A percentile compares a stretch with the other conserved stretches of the same genome.
Evolutionary conservation across 768 basidiomycete species (phyloP).

Genomic region (Lentinus brumalis): DNA sequence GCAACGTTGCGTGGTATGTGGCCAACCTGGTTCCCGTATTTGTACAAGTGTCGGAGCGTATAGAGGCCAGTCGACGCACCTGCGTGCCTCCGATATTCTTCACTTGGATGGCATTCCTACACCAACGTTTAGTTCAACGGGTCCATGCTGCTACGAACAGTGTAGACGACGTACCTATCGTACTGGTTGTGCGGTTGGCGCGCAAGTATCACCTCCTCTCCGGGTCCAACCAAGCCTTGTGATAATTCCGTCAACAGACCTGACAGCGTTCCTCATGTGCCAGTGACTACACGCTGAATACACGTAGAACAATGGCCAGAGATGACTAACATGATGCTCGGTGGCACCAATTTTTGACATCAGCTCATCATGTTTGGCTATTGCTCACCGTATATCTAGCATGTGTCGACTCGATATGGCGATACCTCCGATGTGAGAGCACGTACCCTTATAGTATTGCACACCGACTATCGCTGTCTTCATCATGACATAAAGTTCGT

Average conservation of each 20-base stretch:
- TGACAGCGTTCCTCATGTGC: neutral
- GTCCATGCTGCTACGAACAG: neutral
- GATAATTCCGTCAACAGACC: neutral
- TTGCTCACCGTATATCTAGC: too few relatives aligned
- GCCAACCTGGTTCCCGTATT: conserved; percentile 61
- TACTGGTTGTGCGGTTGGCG: conserved; percentile 69
- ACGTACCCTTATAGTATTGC: conserved; percentile 74
- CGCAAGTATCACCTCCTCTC: conserved; percentile 72
- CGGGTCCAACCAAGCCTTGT: conserved; percentile 73
- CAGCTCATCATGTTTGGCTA: too few relatives aligned
- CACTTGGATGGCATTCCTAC: conserved; percentile 80
- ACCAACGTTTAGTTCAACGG: neutral
- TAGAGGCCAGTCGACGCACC: neutral
- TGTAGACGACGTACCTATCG: conserved; percentile 52
- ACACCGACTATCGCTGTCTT: conserved; percentile 74
- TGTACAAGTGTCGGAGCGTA: neutral
- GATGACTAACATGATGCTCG: too few relatives aligned
- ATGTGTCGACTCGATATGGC: neutral
- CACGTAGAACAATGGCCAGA: too few relatives aligned
- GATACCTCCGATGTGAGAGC: neutral
- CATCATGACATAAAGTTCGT: conserved; percentile 69
- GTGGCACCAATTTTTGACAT: too few relatives aligned
- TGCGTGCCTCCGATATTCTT: conserved; percentile 63
- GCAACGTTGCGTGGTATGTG: conserved; percentile 71
- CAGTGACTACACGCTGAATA: too few relatives aligned